These are phyloP conservation scores for Dissoconium aciculare DNA, from an alignment of 2,329 filamentous ascomycete species.

Conservation along the genomic window DNA sequence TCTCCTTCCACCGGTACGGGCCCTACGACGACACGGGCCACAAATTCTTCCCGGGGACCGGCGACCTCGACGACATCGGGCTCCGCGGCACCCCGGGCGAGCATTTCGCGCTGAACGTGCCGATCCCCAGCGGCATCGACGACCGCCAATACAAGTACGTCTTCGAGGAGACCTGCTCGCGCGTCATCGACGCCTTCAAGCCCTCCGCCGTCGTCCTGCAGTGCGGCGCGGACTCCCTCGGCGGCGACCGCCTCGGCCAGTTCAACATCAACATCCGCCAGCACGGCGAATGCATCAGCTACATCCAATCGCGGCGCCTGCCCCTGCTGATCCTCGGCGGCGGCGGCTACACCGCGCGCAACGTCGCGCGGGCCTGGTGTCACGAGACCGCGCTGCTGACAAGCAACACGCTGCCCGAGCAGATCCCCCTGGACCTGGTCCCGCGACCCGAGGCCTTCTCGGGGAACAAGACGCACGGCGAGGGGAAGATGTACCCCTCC, in stretches of 20 bases:
- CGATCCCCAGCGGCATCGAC: conserved; percentile 52
- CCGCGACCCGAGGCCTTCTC: conserved; percentile 76
- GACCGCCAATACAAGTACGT: conserved; percentile 67
- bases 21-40: conserved; percentile 43
- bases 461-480: conserved; percentile 53
- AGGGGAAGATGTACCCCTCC: conserved; percentile 63
- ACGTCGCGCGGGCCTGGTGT: conserved; percentile 91
- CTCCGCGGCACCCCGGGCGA: conserved; percentile 62
- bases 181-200: conserved; percentile 68
- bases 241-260: conserved; percentile 79
- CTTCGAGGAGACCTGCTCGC: conserved; percentile 66
- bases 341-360: conserved; percentile 89
- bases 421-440: conserved; percentile 58
- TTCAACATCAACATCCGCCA: conserved; percentile 96
- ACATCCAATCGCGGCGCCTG: conserved; percentile 64
- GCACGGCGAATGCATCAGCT: conserved; percentile 81
- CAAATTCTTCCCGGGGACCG: conserved; percentile 52
- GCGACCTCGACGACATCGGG: conserved; percentile 51
- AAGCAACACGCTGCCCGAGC: conserved; percentile 53
- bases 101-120: conserved; percentile 54
- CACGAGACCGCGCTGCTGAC: conserved; percentile 90
- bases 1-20: conserved; percentile 95
- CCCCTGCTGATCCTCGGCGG: conserved; percentile 86
- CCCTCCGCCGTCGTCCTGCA: conserved; percentile 86
- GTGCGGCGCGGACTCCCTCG: conserved; percentile 87